phyloP scores from a whole-genome alignment of 495 filamentous ascomycete genomes.

The Cladorrhinum samala region DNA sequence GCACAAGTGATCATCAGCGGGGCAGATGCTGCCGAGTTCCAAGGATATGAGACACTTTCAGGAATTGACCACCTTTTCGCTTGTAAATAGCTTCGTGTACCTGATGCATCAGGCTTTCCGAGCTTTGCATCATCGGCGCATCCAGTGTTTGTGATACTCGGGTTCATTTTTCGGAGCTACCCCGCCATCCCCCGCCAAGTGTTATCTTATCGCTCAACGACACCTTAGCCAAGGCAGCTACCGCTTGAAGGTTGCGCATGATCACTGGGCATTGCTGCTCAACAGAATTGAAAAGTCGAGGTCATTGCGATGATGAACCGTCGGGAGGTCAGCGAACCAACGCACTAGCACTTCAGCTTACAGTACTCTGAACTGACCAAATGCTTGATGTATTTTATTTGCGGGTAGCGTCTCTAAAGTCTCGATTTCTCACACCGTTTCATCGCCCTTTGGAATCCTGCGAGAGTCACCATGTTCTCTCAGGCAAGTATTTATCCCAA shows the following conservation, averaged over 20 bases:
- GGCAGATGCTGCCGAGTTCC: not conserved
- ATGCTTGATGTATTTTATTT: too few species aligned
- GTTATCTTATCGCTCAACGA: constrained; percentile 13
- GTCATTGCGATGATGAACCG: too few species aligned
- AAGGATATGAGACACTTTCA: not conserved
- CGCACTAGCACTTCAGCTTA: too few species aligned
- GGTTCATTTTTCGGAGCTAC: too few species aligned
- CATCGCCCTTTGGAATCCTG: too few species aligned
- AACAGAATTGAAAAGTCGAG: not conserved
- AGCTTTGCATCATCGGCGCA: not conserved
- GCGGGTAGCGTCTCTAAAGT: too few species aligned
- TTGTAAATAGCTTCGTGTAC: not conserved
- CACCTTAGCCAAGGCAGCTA: not conserved
- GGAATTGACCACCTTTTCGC: not conserved
- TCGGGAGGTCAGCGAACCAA: too few species aligned
- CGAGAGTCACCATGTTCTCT: constrained; percentile 37
- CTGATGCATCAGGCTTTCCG: not conserved
- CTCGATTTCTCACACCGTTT: too few species aligned
- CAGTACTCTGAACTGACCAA: too few species aligned
- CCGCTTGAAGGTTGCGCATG: not conserved
- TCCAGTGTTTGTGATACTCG: not conserved
- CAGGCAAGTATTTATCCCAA: too few species aligned
- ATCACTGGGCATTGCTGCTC: not conserved
- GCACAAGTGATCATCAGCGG: not conserved
- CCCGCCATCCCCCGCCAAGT: constrained; percentile 1